Conservation (phyloP, 2,329 filamentous ascomycete genomes). For the Fusarium chlamydosporum region DNA sequence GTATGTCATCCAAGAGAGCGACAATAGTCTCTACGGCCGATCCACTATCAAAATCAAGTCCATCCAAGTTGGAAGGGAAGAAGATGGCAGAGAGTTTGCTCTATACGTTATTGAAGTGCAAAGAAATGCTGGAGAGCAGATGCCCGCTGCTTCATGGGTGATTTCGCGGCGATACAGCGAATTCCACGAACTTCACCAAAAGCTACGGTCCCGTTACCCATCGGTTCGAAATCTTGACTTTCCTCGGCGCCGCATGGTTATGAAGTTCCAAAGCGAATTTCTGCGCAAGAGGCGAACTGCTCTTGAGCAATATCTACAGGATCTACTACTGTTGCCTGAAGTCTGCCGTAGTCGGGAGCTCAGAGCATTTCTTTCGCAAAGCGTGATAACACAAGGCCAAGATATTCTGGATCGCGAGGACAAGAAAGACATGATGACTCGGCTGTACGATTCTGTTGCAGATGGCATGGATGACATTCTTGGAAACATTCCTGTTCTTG, state of each 20-base stretch:
- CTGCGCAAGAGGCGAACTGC: slow-evolving; percentile 87
- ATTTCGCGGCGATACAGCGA: slow-evolving; percentile 96
- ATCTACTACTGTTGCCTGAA: slow-evolving; percentile 87
- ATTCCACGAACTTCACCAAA: slow-evolving; percentile 95
- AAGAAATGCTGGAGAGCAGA: slow-evolving; percentile 90
- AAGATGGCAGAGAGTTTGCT: slow-evolving; percentile 93
- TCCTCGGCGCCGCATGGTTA: slow-evolving; percentile 89
- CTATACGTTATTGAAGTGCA: slow-evolving; percentile 94
- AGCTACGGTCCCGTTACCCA: slow-evolving; percentile 84
- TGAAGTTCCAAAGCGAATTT: slow-evolving; percentile 97
- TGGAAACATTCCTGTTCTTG: slow-evolving; percentile 94
- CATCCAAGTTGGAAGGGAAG: slow-evolving; percentile 91
- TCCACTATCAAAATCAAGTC: slow-evolving; percentile 91
- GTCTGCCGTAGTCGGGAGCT: slow-evolving; percentile 95
- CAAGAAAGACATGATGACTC: slow-evolving; percentile 89
- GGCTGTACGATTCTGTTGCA: slow-evolving; percentile 95
- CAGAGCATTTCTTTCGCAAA: slow-evolving; percentile 91
- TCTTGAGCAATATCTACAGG: slow-evolving; percentile 86
- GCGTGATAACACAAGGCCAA: slow-evolving; percentile 77
- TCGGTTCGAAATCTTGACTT: slow-evolving; percentile 93
- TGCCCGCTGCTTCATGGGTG: slow-evolving; percentile 95
- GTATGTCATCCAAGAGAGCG: slow-evolving; percentile 96
- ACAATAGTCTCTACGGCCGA: slow-evolving; percentile 95
- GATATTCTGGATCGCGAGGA: slow-evolving; percentile 71
- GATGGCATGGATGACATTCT: slow-evolving; percentile 99